Conservation (phyloP, 495 filamentous ascomycete genomes). For the Hypoxylon rickii region DNA sequence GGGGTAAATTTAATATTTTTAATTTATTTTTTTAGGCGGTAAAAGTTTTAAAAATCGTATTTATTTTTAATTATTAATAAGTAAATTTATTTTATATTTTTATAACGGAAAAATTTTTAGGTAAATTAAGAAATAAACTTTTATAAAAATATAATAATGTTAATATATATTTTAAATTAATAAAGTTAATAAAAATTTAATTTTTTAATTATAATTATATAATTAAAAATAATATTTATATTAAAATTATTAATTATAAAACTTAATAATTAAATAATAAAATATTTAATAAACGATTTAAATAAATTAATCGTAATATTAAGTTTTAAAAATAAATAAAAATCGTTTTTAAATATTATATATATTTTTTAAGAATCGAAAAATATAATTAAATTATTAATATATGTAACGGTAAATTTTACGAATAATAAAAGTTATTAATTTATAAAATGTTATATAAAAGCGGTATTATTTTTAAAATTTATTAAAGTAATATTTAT, state of each 20-base stretch:
- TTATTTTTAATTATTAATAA: too few relatives aligned
- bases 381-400: background rate
- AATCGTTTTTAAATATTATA: background rate
- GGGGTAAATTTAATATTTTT: too few relatives aligned
- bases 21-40: too few relatives aligned
- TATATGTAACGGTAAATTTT: too few relatives aligned
- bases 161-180: background rate
- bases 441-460: background rate
- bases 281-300: background rate
- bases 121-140: background rate
- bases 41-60: too few relatives aligned
- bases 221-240: background rate
- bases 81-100: too few relatives aligned
- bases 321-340: background rate
- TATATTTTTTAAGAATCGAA: background rate
- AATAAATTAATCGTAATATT: background rate
- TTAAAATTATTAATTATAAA: background rate
- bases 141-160: background rate
- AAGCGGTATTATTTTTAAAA: background rate
- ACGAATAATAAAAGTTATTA: background rate
- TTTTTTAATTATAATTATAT: background rate
- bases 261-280: background rate
- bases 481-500: background rate
- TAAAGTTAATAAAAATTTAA: background rate
- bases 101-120: background rate